Evolutionary conservation across 108 stramenopile genomes (phyloP).

Genomic region (Cylindrotheca fusiformis): DNA sequence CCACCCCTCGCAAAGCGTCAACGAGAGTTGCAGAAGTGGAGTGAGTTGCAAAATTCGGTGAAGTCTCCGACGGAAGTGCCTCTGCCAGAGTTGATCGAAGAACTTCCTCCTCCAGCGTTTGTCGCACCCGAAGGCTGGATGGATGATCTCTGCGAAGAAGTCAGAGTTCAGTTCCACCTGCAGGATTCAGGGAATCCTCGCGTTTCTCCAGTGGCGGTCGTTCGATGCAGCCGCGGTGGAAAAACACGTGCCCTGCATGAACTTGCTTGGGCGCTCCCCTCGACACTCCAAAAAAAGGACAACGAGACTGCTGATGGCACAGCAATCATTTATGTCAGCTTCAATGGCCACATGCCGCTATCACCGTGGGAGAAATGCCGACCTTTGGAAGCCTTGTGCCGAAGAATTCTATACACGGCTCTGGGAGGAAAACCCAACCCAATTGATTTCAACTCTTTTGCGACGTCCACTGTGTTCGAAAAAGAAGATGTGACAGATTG

Average conservation of each 20-base stretch:
- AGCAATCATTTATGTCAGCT: background rate
- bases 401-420: background rate
- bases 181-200: too few relatives aligned
- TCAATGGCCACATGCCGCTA: background rate
- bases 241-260: background rate
- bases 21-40: too few relatives aligned
- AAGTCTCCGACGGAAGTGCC: too few relatives aligned
- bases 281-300: too few relatives aligned
- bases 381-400: background rate
- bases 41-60: too few relatives aligned
- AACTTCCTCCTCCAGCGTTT: too few relatives aligned
- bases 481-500: background rate
- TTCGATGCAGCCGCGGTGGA: constrained; percentile 4
- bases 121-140: too few relatives aligned
- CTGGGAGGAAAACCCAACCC: background rate
- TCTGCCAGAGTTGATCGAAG: too few relatives aligned
- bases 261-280: too few relatives aligned
- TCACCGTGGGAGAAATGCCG: background rate
- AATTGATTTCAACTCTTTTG: background rate
- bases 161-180: too few relatives aligned
- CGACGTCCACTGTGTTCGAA: background rate
- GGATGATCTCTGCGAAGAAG: too few relatives aligned
- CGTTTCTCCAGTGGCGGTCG: background rate
- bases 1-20: too few relatives aligned
- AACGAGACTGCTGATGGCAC: background rate